Evolutionary conservation across 352 stramenopile genomes (phyloP).

Genomic region (Pythium aquatile): DNA sequence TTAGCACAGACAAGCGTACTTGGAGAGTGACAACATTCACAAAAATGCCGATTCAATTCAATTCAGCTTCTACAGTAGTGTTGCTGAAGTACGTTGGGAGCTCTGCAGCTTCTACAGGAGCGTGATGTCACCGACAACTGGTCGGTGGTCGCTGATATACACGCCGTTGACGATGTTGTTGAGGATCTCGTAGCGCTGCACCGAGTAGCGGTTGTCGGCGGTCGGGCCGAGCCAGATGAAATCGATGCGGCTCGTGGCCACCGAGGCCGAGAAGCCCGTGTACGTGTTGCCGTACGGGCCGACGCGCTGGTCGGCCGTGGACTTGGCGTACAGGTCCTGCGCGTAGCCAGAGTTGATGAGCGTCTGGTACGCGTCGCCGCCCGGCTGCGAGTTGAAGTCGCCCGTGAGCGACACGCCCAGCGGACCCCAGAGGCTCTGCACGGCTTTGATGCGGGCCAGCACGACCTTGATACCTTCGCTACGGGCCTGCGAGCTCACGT

Average conservation of each 20-base stretch:
- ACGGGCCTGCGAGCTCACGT: conserved; percentile 18
- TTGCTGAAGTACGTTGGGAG: too few species aligned
- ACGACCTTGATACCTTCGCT: conserved; percentile 26
- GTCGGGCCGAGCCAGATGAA: conserved; percentile 22
- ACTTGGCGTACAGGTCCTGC: conserved; percentile 13
- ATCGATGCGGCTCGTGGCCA: conserved; percentile 5
- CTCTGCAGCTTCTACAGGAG: conserved; percentile 3
- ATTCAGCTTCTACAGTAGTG: not conserved
- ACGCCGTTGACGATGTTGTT: conserved; percentile 22
- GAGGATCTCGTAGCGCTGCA: conserved; percentile 18
- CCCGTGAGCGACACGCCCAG: conserved; percentile 21
- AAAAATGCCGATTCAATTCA: too few species aligned
- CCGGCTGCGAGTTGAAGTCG: conserved; percentile 22
- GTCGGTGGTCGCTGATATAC: conserved; percentile 21
- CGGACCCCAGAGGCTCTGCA: conserved; percentile 14
- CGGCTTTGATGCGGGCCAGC: conserved; percentile 11
- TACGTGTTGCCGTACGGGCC: conserved; percentile 17
- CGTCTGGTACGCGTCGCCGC: conserved; percentile 18
- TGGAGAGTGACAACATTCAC: too few species aligned
- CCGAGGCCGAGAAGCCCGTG: conserved; percentile 17
- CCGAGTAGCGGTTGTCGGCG: conserved; percentile 9
- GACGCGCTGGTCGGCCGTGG: conserved; percentile 5
- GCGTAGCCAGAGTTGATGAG: conserved; percentile 9
- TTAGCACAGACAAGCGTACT: too few species aligned
- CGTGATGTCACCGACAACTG: conserved; percentile 18